Percentiles rank a stretch among this genome's conserved stretches.
Evolutionary conservation across 2,329 filamentous ascomycete species (phyloP).

Genomic region (Aspergillus neotritici): DNA sequence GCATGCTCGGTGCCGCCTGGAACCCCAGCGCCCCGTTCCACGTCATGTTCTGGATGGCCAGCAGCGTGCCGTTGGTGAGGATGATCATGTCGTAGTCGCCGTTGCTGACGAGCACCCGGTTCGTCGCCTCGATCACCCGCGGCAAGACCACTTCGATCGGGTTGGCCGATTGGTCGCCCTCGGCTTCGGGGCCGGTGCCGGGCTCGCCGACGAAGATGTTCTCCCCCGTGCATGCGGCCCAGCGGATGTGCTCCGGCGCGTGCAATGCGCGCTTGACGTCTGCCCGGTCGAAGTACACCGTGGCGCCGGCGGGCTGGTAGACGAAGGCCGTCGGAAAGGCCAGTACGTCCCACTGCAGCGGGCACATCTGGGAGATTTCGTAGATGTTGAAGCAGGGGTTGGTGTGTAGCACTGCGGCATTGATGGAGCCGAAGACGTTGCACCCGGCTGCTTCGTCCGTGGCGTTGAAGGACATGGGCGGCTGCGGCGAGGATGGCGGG

Average conservation of each 20-base stretch:
- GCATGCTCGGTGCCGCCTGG: constrained; percentile 56
- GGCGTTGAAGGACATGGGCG: constrained; percentile 52
- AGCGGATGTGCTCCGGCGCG: constrained; percentile 41
- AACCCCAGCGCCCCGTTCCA: constrained; percentile 71
- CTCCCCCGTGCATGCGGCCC: constrained; percentile 31
- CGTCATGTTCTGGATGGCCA: constrained; percentile 77
- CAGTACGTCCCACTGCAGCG: constrained; percentile 62
- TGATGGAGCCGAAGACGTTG: constrained; percentile 53
- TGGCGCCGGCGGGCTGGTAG: constrained; percentile 59
- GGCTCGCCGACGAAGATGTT: constrained; percentile 42
- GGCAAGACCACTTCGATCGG: constrained; percentile 46
- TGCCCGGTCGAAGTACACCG: constrained; percentile 64
- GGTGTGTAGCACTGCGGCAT: constrained; percentile 47
- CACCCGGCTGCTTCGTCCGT: constrained; percentile 45
- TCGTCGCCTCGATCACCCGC: constrained; percentile 48
- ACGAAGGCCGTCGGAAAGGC: constrained; percentile 50
- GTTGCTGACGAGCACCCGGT: constrained; percentile 69
- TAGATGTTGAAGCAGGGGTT: constrained; percentile 82
- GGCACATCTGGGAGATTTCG: constrained; percentile 66
- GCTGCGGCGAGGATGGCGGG: constrained; percentile 41
- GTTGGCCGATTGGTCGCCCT: constrained; percentile 46
- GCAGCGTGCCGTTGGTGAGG: constrained; percentile 63
- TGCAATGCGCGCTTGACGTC: constrained; percentile 67
- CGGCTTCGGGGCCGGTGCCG: constrained; percentile 30
- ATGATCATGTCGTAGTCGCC: constrained; percentile 68